Base-by-base conservation (phyloP, 2,329 filamentous ascomycete genomes). In the Penicillium thymicola region DNA sequence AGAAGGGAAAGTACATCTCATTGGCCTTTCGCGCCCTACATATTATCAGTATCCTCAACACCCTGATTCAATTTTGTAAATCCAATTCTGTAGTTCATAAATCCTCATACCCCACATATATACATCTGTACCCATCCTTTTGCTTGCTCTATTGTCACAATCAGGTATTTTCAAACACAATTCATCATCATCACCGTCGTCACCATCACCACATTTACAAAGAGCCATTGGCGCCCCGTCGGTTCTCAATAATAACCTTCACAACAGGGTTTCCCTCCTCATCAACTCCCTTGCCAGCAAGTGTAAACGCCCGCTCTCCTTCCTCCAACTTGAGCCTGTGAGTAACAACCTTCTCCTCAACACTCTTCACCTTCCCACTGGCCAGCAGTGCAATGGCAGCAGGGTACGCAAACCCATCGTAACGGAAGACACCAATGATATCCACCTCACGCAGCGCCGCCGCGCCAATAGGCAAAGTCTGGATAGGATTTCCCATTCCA, bases 371-470 rank as follows among this genome's bases (percentile, higher is more conserved):
- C 52, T 77, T 76, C 5, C 80, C 80, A 48, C 78, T 79, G 2
- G 76, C 79, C 61, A 83, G 70, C 59, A 83, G 67, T 59, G 76
- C 77, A 66, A 84, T 81, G 2, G 81, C 81, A n/a, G 75, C 77
- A 0, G 81, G 79, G 60, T 83, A 84, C 0, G 79, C 80, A 62
- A 78, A 75, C 2, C 70, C 72, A 65, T 81, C 80, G 57, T 84
- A 84, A 43, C 81, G 73, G 69, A 83, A 82, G 7, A 83, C 80
- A n/a, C 81, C 81, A 47, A 83, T 78, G 42, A 84, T 77, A 65
- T 84, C 81, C 7, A 84, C 79, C 67, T 84, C 81, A 34, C 81
- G 76, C 58, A 83, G 62, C 30, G 81, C 80, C n/a, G 81, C 79
- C 1, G 79, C 79, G 7, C 79, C 80, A 64, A 83, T 75, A 3